Conservation (phyloP, 2,329 filamentous ascomycete genomes). For the Penicillium crustosum region DNA sequence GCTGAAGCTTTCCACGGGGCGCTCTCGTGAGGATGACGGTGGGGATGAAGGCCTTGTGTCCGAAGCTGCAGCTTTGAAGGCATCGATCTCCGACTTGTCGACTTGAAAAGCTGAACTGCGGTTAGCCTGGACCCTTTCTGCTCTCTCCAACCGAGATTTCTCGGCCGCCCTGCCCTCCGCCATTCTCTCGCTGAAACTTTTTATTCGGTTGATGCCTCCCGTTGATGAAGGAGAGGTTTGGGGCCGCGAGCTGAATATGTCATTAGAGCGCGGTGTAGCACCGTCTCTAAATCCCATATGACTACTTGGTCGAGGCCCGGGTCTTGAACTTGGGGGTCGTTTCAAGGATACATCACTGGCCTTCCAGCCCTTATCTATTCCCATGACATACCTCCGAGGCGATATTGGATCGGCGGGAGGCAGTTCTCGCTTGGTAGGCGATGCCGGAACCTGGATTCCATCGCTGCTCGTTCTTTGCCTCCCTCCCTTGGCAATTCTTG, state of each 20-base stretch:
- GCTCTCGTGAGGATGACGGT: conserved; percentile 51
- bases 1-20: conserved; percentile 56
- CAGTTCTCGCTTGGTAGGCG: conserved; percentile 58
- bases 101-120: conserved; percentile 47
- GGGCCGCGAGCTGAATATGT: conserved; percentile 24
- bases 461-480: conserved; percentile 24
- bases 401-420: conserved; percentile 61
- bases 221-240: conserved; percentile 28
- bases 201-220: conserved; percentile 38
- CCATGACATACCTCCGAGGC: conserved; percentile 74
- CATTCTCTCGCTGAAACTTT: conserved; percentile 82
- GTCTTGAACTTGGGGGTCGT: conserved; percentile 52
- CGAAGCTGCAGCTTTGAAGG: conserved; percentile 42
- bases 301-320: conserved; percentile 33
- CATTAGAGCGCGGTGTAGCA: conserved; percentile 24
- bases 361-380: conserved; percentile 84
- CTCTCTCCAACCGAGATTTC: conserved; percentile 39
- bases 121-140: conserved; percentile 39
- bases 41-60: conserved; percentile 29
- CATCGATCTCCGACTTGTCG: conserved; percentile 46
- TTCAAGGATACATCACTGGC: conserved; percentile 83
- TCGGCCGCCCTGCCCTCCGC: conserved; percentile 61
- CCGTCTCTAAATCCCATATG: conserved; percentile 31
- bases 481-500: conserved; percentile 13
- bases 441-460: conserved; percentile 72